Evolutionary conservation across 2,329 filamentous ascomycete species (phyloP), one percentile per base, ranked within the genome.

Genomic region (Cordyceps farinosa): DNA sequence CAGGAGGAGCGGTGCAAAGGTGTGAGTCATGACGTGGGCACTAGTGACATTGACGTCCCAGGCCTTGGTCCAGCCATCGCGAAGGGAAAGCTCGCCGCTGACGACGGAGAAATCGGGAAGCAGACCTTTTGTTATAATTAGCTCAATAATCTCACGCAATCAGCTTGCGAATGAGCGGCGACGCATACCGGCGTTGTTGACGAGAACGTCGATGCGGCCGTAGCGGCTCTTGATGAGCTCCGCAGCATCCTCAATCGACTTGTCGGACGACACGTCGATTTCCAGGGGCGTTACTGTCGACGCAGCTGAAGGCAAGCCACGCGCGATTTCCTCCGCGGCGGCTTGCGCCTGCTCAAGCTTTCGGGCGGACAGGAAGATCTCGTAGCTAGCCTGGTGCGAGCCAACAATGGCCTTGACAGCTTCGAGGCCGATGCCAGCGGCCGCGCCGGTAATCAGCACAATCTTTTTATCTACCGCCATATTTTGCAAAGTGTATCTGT

Each of bases 381-480:
- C 76, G 70, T 87, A 88, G 22, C 45, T 30, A 2, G 79, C n/a
- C 9, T 73, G 74, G 0, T 70, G 36, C 0, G 85, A 84, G 11
- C 73, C 66, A 51, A 78, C 74, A 0, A 89, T 74, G 1, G 83
- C 80, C 65, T 82, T 85, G 56, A 87, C 80, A 8, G 77, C 79
- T 66, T 88, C 81, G 44, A 80, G 82, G 3, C 87, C 87, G 27
- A 89, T 79, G 17, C 86, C 86, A 0, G 81, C 86, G 67, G 87
- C 88, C 65, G 78, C 85, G 42, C 86, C 86, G 2, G 86, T 88
- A 66, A 88, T 50, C 2, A 61, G 71, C n/a, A 87, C 70, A 64
- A 84, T 75, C 48, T 70, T 71, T 66, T 69, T 71, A 55, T 66
- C 38, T 17, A 36, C 38, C n/a, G 48, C n/a, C 48, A 53, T 61